Base-by-base conservation (phyloP, 331 rosid genomes). In the Ulmus americana region DNA sequence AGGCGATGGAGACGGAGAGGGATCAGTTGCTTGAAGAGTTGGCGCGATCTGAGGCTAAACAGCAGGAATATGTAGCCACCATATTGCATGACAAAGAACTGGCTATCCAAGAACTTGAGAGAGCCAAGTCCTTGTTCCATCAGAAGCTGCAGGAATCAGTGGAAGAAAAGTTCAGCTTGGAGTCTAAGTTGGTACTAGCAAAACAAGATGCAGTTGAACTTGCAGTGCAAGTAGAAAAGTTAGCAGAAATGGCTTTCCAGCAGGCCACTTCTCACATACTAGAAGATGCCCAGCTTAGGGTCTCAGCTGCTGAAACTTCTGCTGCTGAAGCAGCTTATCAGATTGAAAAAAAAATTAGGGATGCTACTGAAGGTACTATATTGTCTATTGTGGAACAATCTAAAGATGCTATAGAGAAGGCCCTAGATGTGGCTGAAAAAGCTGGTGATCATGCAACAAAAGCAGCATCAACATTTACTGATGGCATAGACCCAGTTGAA, bases 261-360 rank as follows among this genome's bases (percentile, higher is more conserved):
- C 88, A 82, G 88, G 95, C 84, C 45, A 87, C 95, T 54, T 80
- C 88, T 71, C 90, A 84, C 71, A 84, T 87, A 71, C 81, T 87
- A 69, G 82, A 84, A 74, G 88, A 87, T 71, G 88, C 90, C 65
- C 84, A 80, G 78, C 74, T 77, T 67, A 80, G 84, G 77, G 79
- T 87, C 70, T 78, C 83, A 39, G 86, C 85, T 10, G 95, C 90
- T 8, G 88, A 87, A 80, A 84, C 88, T 63, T 73, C 86, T 60
- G 95, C 90, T 45, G 84, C 87, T 40, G 95, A 87, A 73, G 75
- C 90, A 20, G 70, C 85, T 65, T 76, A 75, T 78, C 77, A 71
- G 75, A 76, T 82, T 11, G 88, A 84, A 72, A 87, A 84, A 51
- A 74, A 80, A 67, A 84, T 84, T 61, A 82, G 35, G 77, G 90